Evolutionary conservation across 2,329 filamentous ascomycete genomes (phyloP), one percentile per base, ranked within the genome.

Genomic region (Cadophora luteo-olivacea): DNA sequence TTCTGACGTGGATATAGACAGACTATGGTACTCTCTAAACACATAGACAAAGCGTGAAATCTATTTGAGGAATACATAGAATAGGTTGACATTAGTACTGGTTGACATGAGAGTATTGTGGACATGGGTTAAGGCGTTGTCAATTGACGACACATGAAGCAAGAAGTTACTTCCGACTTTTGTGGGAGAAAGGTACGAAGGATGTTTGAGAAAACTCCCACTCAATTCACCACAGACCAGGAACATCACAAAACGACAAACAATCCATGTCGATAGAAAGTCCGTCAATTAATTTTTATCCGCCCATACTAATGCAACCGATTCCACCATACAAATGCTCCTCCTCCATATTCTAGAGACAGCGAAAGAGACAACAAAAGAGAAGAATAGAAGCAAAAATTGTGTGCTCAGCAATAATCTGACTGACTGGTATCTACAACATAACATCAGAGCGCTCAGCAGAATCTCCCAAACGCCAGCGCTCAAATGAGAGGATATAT

Each of bases 381-480:
- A 38, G 64, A 66, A 69, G n/a, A 24, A 29, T 29, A 29, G 29
- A 58, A 66, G 41, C 41, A 49, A 7, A 49, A 67, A 64, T 38
- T 45, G 61, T 60, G 24, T 70, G 66, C 58, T 48, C 63, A 62
- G 66, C 60, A 72, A 68, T 8, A 19, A 36, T 2, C 36, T 9
- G 33, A 19, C 66, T 58, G 66, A 19, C 64, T 58, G 66, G 64
- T 70, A 74, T 73, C 67, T 71, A 72, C 64, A 66, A 64, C 9
- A 48, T 45, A 24, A 57, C 32, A 55, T 19, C 57, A 63, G 51
- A 70, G 61, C 51, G 60, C 61, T 63, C 19, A 69, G 52, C 60
- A 62, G 33, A 57, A 25, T 72, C 64, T 69, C 70, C 69, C 66
- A 74, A 75, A 60, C 74, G 73, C 75, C 75, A 51, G 66, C 73